phyloP scores from a whole-genome alignment of 1,284 basidiomycete genomes.

The Leccinum glutinopallens region DNA sequence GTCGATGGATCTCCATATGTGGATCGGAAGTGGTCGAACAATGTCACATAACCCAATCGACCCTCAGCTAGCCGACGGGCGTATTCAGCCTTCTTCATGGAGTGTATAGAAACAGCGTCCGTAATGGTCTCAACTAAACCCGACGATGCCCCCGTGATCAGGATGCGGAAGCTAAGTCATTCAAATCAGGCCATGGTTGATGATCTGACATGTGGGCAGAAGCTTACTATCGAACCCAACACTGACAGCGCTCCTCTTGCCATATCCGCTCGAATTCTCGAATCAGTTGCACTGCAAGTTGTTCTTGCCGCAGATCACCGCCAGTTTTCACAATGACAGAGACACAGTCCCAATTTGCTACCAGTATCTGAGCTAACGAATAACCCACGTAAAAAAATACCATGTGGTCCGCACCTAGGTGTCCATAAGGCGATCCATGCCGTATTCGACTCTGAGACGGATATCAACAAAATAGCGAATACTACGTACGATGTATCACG shows the following conservation, averaged over 20 bases:
- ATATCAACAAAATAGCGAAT: slow-evolving; percentile 6
- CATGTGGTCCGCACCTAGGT: slow-evolving; percentile 66
- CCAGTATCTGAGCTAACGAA: slow-evolving; percentile 17
- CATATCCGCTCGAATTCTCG: slow-evolving; percentile 93
- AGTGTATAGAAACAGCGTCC: slow-evolving; percentile 97
- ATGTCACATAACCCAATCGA: slow-evolving; percentile 79
- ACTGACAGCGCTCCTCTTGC: slow-evolving; percentile 88
- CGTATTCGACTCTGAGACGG: slow-evolving; percentile 78
- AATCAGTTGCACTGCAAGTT: slow-evolving; percentile 95
- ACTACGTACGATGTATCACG: slow-evolving; percentile 15
- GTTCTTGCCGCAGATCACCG: slow-evolving; percentile 95
- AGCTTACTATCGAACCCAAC: slow-evolving; percentile 91
- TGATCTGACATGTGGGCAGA: background rate
- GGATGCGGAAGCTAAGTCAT: slow-evolving; percentile 67
- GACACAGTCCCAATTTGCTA: slow-evolving; percentile 82
- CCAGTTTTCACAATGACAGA: slow-evolving; percentile 99
- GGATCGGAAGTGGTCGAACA: slow-evolving; percentile 88
- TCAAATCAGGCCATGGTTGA: slow-evolving; percentile 8
- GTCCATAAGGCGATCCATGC: slow-evolving; percentile 92
- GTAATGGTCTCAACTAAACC: slow-evolving; percentile 95
- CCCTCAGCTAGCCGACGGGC: slow-evolving; percentile 83
- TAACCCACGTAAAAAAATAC: slow-evolving; percentile 10
- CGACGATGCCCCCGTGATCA: slow-evolving; percentile 92
- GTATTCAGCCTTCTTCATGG: slow-evolving; percentile 99
- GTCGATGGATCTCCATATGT: slow-evolving; percentile 90